These are phyloP conservation scores for Pochonia chlamydosporia DNA, from an alignment of 2,329 filamentous ascomycete genomes.

Conservation along the genomic window DNA sequence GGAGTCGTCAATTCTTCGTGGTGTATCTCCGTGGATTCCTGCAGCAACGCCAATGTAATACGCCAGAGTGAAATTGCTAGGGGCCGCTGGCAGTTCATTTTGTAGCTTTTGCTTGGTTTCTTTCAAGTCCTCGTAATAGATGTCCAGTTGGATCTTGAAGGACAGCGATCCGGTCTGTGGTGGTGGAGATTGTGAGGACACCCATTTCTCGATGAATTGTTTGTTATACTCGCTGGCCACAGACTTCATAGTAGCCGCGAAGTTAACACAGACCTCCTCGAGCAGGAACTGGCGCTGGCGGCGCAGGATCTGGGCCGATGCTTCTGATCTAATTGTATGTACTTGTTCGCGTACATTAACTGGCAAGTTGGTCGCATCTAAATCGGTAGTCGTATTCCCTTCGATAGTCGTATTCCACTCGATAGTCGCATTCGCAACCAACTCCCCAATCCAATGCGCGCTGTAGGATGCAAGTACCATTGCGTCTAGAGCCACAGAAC, in stretches of 20 bases:
- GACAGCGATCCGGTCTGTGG: neutral
- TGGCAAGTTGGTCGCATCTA: too few species aligned
- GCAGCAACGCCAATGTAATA: neutral
- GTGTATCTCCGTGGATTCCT: neutral
- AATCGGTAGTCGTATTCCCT: too few species aligned
- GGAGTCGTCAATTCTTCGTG: neutral
- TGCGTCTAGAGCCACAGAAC: too few species aligned
- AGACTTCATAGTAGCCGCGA: neutral
- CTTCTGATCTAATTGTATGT: too few species aligned
- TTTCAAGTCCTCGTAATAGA: too few species aligned
- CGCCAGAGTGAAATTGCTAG: neutral
- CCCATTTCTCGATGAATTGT: neutral
- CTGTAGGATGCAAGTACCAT: too few species aligned
- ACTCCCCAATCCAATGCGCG: too few species aligned
- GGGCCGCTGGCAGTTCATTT: neutral
- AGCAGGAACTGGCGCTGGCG: conserved; percentile 4
- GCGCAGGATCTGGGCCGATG: neutral
- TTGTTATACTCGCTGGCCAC: neutral
- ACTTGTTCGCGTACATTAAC: too few species aligned
- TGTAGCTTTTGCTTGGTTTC: neutral
- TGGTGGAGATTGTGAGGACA: neutral
- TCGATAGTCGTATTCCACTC: too few species aligned
- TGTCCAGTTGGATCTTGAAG: neutral
- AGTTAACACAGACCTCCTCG: neutral
- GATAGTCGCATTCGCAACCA: too few species aligned